These are phyloP conservation scores for Termitomyces sp. DNA, from an alignment of 768 basidiomycete genomes.

Conservation along the genomic window DNA sequence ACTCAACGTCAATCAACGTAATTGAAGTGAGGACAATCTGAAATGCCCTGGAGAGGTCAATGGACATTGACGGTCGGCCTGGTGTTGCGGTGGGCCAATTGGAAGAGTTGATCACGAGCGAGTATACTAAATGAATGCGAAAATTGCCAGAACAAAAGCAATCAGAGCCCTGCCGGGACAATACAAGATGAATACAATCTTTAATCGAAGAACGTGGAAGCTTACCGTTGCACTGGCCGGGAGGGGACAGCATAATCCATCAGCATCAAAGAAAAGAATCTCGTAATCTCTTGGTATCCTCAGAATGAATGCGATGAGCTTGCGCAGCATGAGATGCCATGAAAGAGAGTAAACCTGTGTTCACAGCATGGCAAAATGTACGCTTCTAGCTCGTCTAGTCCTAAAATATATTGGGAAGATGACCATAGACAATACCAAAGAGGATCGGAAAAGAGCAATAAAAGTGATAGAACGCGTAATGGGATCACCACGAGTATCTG, in stretches of 20 bases:
- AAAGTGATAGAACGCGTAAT: constrained; percentile 13
- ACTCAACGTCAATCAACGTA: constrained; percentile 8
- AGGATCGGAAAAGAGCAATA: constrained; percentile 10
- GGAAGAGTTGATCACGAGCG: constrained; percentile 7
- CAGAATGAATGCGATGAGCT: not conserved
- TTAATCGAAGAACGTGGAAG: not conserved
- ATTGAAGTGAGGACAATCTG: constrained; percentile 9
- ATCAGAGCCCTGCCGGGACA: constrained; percentile 2
- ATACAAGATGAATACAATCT: not conserved
- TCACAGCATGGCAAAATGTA: constrained; percentile 12
- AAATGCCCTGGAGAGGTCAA: constrained; percentile 5
- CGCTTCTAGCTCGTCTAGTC: constrained; percentile 1
- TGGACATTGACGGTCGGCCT: constrained; percentile 8
- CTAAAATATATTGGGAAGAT: constrained; percentile 14
- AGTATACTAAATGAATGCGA: constrained; percentile 11
- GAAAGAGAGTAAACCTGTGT: constrained; percentile 1
- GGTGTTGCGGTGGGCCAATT: constrained; percentile 1
- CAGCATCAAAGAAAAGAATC: constrained; percentile 2
- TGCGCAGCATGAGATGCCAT: not conserved
- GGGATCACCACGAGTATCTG: constrained; percentile 11
- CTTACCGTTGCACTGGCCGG: constrained; percentile 11
- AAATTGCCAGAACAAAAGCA: constrained; percentile 9
- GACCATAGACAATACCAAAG: constrained; percentile 8
- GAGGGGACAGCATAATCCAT: constrained; percentile 14
- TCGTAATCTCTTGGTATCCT: not conserved